A percentile compares a stretch with the other conserved stretches of the same genome.
Conservation (phyloP, 1,284 basidiomycete species). For the Austropuccinia psidii region DNA sequence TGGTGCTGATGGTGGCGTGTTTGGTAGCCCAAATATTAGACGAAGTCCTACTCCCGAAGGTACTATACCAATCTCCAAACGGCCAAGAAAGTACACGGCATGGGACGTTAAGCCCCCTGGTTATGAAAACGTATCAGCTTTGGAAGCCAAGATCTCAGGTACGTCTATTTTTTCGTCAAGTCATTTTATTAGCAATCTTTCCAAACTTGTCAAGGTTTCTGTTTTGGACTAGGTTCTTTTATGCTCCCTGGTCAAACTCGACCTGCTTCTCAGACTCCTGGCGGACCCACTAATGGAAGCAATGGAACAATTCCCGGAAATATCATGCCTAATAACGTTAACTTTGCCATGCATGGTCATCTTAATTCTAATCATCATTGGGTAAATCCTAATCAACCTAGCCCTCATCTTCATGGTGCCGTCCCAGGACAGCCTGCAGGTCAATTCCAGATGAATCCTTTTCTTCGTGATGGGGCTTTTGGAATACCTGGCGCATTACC, state of each 20-base stretch:
- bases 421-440: slow-evolving; percentile 70
- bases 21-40: slow-evolving; percentile 61
- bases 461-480: slow-evolving; percentile 44
- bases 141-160: slow-evolving; percentile 97
- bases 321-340: slow-evolving; percentile 24
- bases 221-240: slow-evolving; percentile 63
- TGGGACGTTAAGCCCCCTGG: slow-evolving; percentile 96
- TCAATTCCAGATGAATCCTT: slow-evolving; percentile 49
- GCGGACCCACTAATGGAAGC: slow-evolving; percentile 23
- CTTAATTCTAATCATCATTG: slow-evolving; percentile 51
- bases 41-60: slow-evolving; percentile 86
- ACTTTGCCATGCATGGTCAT: slow-evolving; percentile 37
- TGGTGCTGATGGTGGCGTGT: slow-evolving; percentile 42
- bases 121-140: slow-evolving; percentile 85
- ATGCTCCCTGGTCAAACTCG: slow-evolving; percentile 84
- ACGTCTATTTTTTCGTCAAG: not conserved
- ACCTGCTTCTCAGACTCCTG: slow-evolving; percentile 49
- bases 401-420: slow-evolving; percentile 52
- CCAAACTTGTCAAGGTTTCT: not conserved
- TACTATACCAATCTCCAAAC: slow-evolving; percentile 69
- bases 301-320: slow-evolving; percentile 37
- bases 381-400: slow-evolving; percentile 57
- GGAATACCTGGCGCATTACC: slow-evolving; percentile 40
- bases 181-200: not conserved
- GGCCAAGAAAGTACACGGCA: slow-evolving; percentile 74